These are phyloP conservation scores for Schizothecium vesticola DNA, from an alignment of 495 filamentous ascomycete genomes.

Conservation along the genomic window DNA sequence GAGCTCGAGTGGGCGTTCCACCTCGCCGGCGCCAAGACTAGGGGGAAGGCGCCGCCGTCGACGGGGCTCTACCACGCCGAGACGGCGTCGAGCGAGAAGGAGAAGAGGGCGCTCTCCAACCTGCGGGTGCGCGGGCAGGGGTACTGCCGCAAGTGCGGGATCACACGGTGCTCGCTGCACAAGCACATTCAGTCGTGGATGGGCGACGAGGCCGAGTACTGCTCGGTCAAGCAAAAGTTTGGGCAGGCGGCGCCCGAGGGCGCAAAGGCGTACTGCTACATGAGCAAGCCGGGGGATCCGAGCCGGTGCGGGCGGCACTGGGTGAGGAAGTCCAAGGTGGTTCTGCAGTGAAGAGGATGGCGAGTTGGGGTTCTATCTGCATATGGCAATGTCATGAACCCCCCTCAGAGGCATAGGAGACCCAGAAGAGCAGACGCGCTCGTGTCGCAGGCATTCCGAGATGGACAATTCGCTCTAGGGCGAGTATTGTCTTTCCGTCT, in stretches of 20 bases:
- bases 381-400: not conserved
- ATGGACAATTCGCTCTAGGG: not conserved
- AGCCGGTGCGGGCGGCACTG: slow-evolving; percentile 46
- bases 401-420: too few species aligned
- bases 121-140: slow-evolving; percentile 41
- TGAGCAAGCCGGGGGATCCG: slow-evolving; percentile 43
- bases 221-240: slow-evolving; percentile 46
- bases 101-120: slow-evolving; percentile 33
- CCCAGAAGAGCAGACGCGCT: too few species aligned
- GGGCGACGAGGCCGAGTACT: slow-evolving; percentile 45
- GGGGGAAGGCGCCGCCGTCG: not conserved
- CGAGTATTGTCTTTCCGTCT: not conserved
- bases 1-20: slow-evolving; percentile 53
- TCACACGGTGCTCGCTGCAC: slow-evolving; percentile 49
- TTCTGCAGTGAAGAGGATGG: slow-evolving; percentile 17
- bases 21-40: slow-evolving; percentile 30
- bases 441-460: not conserved
- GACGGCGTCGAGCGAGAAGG: slow-evolving; percentile 19
- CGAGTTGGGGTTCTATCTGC: too few species aligned
- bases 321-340: slow-evolving; percentile 21
- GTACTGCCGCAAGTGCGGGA: slow-evolving; percentile 48
- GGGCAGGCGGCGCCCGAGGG: slow-evolving; percentile 34
- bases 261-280: slow-evolving; percentile 41
- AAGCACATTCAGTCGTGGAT: slow-evolving; percentile 51
- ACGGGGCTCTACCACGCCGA: slow-evolving; percentile 7